Conservation (phyloP, 2,329 filamentous ascomycete genomes). For the Talaromyces sp. region DNA sequence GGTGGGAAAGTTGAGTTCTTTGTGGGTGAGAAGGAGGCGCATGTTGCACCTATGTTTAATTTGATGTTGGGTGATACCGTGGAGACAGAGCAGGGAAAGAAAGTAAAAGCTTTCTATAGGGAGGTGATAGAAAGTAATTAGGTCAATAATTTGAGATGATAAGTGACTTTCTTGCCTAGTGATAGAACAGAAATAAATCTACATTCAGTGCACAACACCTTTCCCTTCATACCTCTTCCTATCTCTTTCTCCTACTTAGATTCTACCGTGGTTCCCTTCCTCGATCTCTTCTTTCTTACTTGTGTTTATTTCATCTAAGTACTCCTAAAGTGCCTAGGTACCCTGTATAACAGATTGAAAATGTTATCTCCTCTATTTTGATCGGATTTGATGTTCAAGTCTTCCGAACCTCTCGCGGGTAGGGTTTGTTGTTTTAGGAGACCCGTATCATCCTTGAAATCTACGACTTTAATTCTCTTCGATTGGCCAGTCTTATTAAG, state of each 20-base stretch:
- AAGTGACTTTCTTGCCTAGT: neutral
- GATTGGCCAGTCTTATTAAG: neutral
- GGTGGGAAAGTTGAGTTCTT: slow-evolving; percentile 31
- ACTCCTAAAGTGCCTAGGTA: too few species aligned
- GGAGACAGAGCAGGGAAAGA: slow-evolving; percentile 40
- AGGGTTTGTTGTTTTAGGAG: too few species aligned
- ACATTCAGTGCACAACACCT: neutral
- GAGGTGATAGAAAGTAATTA: slow-evolving; percentile 9
- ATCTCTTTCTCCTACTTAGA: neutral
- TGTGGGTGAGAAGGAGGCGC: slow-evolving; percentile 37
- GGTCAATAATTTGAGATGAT: neutral
- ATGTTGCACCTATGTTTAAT: slow-evolving; percentile 43
- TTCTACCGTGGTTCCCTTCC: too few species aligned
- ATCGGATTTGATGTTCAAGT: too few species aligned
- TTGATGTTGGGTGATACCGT: slow-evolving; percentile 32
- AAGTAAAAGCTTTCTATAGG: slow-evolving; percentile 31
- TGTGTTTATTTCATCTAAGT: too few species aligned
- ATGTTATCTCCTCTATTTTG: too few species aligned
- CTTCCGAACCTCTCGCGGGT: too few species aligned
- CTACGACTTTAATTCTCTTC: neutral
- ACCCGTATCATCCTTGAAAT: too few species aligned
- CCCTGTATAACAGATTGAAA: too few species aligned
- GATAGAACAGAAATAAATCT: neutral
- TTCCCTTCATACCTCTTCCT: too few species aligned
- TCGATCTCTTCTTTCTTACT: too few species aligned